Conservation (phyloP, 176 grass and related monocot genomes). For the Triticum timopheevii region DNA sequence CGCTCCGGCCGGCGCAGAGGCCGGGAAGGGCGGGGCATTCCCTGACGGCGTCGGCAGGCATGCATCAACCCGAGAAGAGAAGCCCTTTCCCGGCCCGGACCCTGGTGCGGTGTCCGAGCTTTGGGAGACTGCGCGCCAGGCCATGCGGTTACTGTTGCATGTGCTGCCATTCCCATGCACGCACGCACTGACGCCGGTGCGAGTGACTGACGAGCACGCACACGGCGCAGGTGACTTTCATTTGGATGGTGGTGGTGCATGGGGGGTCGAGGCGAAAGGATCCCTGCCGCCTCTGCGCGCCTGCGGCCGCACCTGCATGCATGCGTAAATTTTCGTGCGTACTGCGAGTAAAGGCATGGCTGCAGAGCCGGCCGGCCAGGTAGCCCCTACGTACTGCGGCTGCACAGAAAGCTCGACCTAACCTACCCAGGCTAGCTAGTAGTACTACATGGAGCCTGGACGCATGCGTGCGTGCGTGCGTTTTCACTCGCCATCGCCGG, state of each 20-base stretch:
- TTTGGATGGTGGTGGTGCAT: background rate
- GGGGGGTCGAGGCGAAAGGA: background rate
- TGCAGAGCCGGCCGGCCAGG: background rate
- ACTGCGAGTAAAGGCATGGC: background rate
- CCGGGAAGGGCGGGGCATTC: background rate
- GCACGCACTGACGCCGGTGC: background rate
- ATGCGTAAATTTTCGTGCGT: conserved; percentile 34
- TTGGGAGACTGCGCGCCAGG: conserved; percentile 29
- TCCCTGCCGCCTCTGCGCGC: background rate
- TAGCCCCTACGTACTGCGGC: conserved; percentile 11
- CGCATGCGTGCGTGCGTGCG: background rate
- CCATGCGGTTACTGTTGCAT: conserved; percentile 5
- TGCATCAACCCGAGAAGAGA: background rate
- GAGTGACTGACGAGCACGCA: conserved; percentile 29
- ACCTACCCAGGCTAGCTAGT: background rate
- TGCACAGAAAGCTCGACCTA: conserved; percentile 22
- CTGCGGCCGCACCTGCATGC: background rate
- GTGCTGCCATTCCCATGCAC: background rate
- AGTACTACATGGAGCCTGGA: background rate
- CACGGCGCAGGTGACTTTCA: conserved; percentile 3
- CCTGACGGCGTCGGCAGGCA: conserved; percentile 3
- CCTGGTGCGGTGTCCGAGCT: conserved; percentile 29
- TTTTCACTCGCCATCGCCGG: background rate
- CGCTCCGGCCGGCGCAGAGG: background rate
- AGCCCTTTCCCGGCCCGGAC: conserved; percentile 1